Base-by-base conservation (phyloP, 2,329 filamentous ascomycete genomes). In the Colletotrichum liaoningense region DNA sequence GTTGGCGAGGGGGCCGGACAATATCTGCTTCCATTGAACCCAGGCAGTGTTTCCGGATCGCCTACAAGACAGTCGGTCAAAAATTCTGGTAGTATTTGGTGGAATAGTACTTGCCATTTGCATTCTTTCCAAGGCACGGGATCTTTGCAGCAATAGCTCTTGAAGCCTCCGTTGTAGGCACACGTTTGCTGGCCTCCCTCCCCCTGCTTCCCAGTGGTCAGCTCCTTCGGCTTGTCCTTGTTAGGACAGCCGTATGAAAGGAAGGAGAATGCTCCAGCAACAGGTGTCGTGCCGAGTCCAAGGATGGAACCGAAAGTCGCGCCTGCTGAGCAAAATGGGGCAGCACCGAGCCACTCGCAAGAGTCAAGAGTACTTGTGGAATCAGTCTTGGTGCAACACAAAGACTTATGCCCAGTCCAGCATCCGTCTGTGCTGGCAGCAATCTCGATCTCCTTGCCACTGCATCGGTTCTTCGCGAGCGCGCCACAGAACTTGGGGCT, bases 41-140 rank as follows among this genome's bases (percentile, higher is more conserved):
- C 42, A 49, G 19, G 19, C 42, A 49, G 42, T 49, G 42, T 49
- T 49, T 22, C 42, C 42, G 19, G 19, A 49, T 49, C 42, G 19
- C 42, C 42, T 49, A 22, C 3, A 49, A 11, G 19, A 3, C 19
- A n/a, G 42, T 49, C 19, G 22, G 42, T 22, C 42, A 49, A 49
- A 9, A 3, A 8, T 9, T 9, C 7, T 4, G 16, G 8, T 4
- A n/a, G 19, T 1, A 5, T n/a, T n/a, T 5, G 0, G 42, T 11
- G 5, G 19, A 49, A 49, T 19, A 22, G 8, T 49, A 49, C 42
- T n/a, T n/a, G 8, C 42, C 42, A 22, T 49, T 49, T 49, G 19
- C 42, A 49, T 8, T 49, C 42, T 49, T 49, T 49, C 42, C 42
- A 49, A 19, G 42, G 42, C 19, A 49, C 42, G 9, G 42, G 42